Base-by-base conservation (phyloP, 2,329 filamentous ascomycete species). In the Talaromyces sp. region DNA sequence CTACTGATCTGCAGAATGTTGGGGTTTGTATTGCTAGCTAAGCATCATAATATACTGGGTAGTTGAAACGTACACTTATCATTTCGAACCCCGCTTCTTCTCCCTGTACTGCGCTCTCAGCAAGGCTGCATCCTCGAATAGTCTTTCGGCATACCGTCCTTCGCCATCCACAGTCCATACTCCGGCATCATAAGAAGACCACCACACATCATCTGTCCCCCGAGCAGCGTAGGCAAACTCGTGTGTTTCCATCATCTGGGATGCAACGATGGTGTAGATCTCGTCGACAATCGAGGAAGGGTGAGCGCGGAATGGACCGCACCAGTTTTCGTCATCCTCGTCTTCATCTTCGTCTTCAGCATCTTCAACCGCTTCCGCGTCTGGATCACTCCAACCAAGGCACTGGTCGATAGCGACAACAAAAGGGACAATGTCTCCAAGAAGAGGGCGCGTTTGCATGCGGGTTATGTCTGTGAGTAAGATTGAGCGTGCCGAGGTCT, bases 161-260 rank as follows among this genome's bases (percentile, higher is more conserved):
- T 61, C 42, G 5, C 47, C 23, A 52, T 56, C 42, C 12, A 61
- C 31, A 6, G 59, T 61, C 59, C 59, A 61, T 23, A 56, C n/a
- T 10, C 59, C 59, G 6, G 16, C 42, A 50, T 60, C 42, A 50
- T 60, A 50, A 27, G 53, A 56, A 56, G 42, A 52, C 59, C 59
- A 61, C 59, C 59, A 61, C 0, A 61, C 44, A 28, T 51, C 59
- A 23, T 61, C 18, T 10, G 42, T 61, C 6, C 59, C 59, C 9
- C 55, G 52, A n/a, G 53, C 59, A 12, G 52, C 30, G 36, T 61
- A 61, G 7, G 59, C 59, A 50, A 61, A 61, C 18, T 61, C 53
- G 28, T 61, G 33, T 40, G 40, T 61, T 34, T 57, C 18, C 59
- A 61, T 61, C 2, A 47, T 56, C 12, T 61, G 53, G 18, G 40